Percentiles rank a stretch among this genome's conserved stretches.
These are phyloP conservation scores for Wilcoxina mikolae DNA, from an alignment of 495 filamentous ascomycete species.

Conservation along the genomic window DNA sequence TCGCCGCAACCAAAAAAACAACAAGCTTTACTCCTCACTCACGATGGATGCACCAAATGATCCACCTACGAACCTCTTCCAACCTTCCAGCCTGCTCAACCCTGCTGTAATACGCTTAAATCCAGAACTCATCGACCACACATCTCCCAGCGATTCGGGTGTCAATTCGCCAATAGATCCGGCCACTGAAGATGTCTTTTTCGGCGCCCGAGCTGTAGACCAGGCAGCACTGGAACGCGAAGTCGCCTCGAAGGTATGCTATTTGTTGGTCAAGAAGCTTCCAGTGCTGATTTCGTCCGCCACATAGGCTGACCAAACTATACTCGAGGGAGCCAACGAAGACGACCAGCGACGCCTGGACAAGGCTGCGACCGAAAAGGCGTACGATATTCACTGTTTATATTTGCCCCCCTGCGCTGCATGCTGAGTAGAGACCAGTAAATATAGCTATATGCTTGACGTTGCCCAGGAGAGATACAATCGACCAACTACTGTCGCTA, in stretches of 20 bases:
- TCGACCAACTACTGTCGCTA: not conserved
- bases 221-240: constrained; percentile 31
- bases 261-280: not conserved
- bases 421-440: constrained; percentile 14
- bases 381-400: constrained; percentile 28
- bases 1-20: too few species aligned
- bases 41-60: too few species aligned
- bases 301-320: constrained; percentile 54
- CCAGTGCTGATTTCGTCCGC: not conserved
- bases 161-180: not conserved
- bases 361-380: constrained; percentile 49
- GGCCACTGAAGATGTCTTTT: not conserved
- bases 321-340: constrained; percentile 74
- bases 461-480: constrained; percentile 6
- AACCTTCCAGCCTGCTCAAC: too few species aligned
- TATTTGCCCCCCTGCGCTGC: not conserved
- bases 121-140: too few species aligned
- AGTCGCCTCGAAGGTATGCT: constrained; percentile 28
- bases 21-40: too few species aligned
- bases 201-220: constrained; percentile 18
- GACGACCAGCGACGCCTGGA: constrained; percentile 74
- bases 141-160: too few species aligned
- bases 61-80: too few species aligned
- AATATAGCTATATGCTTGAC: constrained; percentile 12
- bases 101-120: too few species aligned